Base-by-base conservation (phyloP, 345 rosid species). In the Pseudoturritis turrita region DNA sequence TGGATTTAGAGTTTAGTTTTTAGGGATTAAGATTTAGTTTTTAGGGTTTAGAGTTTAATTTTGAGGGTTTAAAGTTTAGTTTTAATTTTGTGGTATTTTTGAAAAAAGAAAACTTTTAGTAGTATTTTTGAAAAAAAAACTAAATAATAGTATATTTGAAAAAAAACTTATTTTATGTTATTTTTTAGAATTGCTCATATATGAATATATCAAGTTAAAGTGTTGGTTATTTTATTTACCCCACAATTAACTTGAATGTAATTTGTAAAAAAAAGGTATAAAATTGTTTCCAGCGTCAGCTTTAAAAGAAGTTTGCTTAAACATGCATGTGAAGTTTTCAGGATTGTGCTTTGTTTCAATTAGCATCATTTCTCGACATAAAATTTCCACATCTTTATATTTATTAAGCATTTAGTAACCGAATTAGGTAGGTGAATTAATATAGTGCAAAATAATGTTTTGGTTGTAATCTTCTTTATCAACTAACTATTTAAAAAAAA, bases 321-420 rank as follows among this genome's bases (percentile, higher is more conserved):
- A 60, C 75, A 60, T 40, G 51, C 60, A 70, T 31, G 31, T 55
- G 46, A 21, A 45, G 12, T 33, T 41, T 8, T 26, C 14, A 40
- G 56, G 62, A 22, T 43, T 62, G 37, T 62, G 70, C n/a, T 43
- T 62, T 33, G 63, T 53, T 53, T 31, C 46, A 72, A 62, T 31
- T 58, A 51, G 75, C 43, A 51, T 62, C 23, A 10, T 39, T 61
- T 28, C 10, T 50, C 21, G 44, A 29, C 68, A 65, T 35, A 21
- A 49, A 52, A 65, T 4, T 65, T 29, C 4, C 36, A 37, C 2
- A 23, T 10, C 23, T 61, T 61, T 51, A n/a, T 53, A 72, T 72
- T 65, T 15, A 56, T 17, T 56, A 46, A 64, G 44, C 72, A 35
- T 46, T 73, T 65, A 73, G 56, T 65, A 65, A 67, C 72, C 66